Conservation (phyloP, 371 early-diverging fungal genomes). For the Chytridiales sp. region DNA sequence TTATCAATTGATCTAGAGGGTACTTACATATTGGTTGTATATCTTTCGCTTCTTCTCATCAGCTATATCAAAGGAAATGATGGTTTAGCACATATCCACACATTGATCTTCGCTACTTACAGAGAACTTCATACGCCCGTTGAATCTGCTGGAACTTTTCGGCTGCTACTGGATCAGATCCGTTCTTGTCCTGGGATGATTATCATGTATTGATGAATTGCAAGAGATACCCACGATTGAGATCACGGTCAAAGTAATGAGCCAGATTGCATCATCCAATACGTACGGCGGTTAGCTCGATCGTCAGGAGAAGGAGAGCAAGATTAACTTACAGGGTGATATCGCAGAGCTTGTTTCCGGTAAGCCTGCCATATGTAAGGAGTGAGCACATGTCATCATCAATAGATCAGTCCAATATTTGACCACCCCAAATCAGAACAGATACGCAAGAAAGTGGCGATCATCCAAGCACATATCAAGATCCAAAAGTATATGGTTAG, state of each 20-base stretch:
- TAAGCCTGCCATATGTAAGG: constrained; percentile 27
- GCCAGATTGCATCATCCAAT: neutral
- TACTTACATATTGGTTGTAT: constrained; percentile 45
- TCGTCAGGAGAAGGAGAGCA: neutral
- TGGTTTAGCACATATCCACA: neutral
- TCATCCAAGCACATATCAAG: neutral
- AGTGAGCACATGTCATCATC: neutral
- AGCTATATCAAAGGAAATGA: constrained; percentile 28
- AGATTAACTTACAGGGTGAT: constrained; percentile 23
- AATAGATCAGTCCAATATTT: neutral
- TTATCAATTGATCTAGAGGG: neutral
- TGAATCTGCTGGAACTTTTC: constrained; percentile 42
- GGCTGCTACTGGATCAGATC: constrained; percentile 34
- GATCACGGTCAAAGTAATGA: neutral
- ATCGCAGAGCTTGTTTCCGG: constrained; percentile 24
- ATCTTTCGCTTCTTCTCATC: constrained; percentile 55
- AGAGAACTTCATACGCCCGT: constrained; percentile 46
- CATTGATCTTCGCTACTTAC: constrained; percentile 14
- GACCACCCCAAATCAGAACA: neutral
- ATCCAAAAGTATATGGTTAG: neutral
- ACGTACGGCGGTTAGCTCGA: neutral
- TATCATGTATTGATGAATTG: too few species aligned
- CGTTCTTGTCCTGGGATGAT: constrained; percentile 44
- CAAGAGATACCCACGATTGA: neutral
- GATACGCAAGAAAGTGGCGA: neutral